Evolutionary conservation across 352 stramenopile species (phyloP).

Genomic region (Phytophthora cactorum): DNA sequence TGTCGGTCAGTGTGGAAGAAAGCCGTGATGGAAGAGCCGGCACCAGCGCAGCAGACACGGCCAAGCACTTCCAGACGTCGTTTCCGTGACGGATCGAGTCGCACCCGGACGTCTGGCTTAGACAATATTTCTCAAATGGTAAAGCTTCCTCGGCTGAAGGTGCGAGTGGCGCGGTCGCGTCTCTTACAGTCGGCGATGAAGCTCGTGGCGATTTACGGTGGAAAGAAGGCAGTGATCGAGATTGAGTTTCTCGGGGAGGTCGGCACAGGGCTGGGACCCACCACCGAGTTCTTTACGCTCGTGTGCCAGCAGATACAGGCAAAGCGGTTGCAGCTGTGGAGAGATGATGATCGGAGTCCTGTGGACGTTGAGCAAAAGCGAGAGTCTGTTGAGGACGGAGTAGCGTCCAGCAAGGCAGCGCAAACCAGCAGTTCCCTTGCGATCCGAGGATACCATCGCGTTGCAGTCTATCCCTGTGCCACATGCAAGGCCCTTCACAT

Average conservation of each 20-base stretch:
- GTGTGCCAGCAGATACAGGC: constrained; percentile 78
- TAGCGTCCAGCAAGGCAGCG: neutral
- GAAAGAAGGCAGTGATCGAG: constrained; percentile 79
- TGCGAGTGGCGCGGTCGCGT: constrained; percentile 65
- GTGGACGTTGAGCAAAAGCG: constrained; percentile 23
- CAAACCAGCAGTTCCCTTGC: constrained; percentile 37
- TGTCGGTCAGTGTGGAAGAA: constrained; percentile 72
- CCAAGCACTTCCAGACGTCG: constrained; percentile 28
- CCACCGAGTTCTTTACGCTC: constrained; percentile 82
- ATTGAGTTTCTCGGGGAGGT: constrained; percentile 86
- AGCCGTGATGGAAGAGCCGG: constrained; percentile 57
- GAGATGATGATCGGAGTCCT: constrained; percentile 45
- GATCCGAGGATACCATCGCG: constrained; percentile 73
- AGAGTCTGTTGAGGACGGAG: constrained; percentile 16
- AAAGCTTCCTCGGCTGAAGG: constrained; percentile 78
- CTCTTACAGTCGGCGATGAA: constrained; percentile 78
- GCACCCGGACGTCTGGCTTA: constrained; percentile 43
- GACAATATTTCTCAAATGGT: constrained; percentile 69
- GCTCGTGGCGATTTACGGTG: constrained; percentile 72
- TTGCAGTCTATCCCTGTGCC: constrained; percentile 68
- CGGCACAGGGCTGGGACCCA: constrained; percentile 72
- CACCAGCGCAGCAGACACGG: constrained; percentile 9
- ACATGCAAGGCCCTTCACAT: constrained; percentile 59
- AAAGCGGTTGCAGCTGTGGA: constrained; percentile 63
- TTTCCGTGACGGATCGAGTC: constrained; percentile 43